Conservation (phyloP, 441 rosid genomes). For the Hura crepitans region DNA sequence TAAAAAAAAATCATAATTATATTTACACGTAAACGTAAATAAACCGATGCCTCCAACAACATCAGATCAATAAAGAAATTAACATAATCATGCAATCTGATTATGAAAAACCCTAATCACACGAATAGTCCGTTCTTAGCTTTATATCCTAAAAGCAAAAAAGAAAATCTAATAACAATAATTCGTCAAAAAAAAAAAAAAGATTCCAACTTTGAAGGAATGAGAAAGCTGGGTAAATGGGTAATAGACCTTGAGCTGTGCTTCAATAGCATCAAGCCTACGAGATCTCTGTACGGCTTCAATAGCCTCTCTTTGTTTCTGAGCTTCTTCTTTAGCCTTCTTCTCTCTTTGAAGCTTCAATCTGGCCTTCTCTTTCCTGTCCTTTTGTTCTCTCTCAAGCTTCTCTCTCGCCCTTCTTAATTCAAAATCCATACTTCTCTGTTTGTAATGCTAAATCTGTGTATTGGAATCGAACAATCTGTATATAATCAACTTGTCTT, state of each 20-base stretch:
- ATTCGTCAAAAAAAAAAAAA: neutral
- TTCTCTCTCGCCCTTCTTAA: slow-evolving; percentile 87
- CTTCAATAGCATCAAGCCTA: slow-evolving; percentile 71
- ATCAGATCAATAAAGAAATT: slow-evolving; percentile 6
- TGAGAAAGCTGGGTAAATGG: neutral
- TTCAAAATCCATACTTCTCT: slow-evolving; percentile 70
- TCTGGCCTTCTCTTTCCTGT: slow-evolving; percentile 70
- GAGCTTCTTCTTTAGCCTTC: slow-evolving; percentile 69
- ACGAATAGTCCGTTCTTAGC: neutral
- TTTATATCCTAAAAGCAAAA: neutral
- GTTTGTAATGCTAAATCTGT: neutral
- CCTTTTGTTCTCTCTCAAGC: slow-evolving; percentile 83
- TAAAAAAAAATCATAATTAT: no score
- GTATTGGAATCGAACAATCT: neutral
- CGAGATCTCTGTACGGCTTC: slow-evolving; percentile 79
- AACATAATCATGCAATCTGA: neutral
- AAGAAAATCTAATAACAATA: no score
- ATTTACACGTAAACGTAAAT: neutral
- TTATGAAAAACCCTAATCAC: slow-evolving; percentile 1
- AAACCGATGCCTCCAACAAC: neutral
- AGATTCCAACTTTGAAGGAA: neutral
- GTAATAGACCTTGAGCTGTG: slow-evolving; percentile 59
- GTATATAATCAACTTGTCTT: neutral
- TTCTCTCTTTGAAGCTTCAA: slow-evolving; percentile 59
- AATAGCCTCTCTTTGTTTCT: slow-evolving; percentile 69